Percentiles rank a stretch among this genome's conserved stretches.
Evolutionary conservation across 1,284 basidiomycete species (phyloP).

Genomic region (Earliella scabrosa): DNA sequence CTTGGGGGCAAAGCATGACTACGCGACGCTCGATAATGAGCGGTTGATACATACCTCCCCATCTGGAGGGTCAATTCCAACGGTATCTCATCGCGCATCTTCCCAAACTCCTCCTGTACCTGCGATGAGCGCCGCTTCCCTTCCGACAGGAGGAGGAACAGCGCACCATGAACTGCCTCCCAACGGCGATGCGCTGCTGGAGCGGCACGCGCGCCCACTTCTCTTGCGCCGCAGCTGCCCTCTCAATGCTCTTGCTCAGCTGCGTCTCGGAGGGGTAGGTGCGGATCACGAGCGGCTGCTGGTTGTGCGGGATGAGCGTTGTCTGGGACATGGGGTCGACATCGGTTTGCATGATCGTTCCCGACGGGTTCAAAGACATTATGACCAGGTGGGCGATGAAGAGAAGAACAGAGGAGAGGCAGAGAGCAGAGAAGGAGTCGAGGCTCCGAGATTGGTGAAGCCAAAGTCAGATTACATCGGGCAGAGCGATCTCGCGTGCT

Average conservation of each 20-base stretch:
- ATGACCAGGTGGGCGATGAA: neutral
- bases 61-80: conserved; percentile 81
- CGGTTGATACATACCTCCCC: conserved; percentile 68
- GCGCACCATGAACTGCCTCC: conserved; percentile 77
- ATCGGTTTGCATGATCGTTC: conserved; percentile 10
- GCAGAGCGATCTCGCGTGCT: neutral
- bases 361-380: conserved; percentile 12
- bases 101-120: conserved; percentile 74
- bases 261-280: conserved; percentile 59
- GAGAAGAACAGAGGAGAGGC: neutral
- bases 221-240: conserved; percentile 71
- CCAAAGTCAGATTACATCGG: neutral
- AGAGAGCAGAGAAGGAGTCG: neutral
- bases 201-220: conserved; percentile 74
- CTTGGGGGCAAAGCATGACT: conserved; percentile 32
- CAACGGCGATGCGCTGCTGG: conserved; percentile 74
- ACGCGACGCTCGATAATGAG: no score
- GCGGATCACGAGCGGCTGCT: conserved; percentile 60
- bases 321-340: conserved; percentile 48
- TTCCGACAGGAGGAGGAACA: neutral
- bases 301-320: conserved; percentile 72
- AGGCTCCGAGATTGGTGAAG: neutral
- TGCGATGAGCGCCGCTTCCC: neutral
- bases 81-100: conserved; percentile 70
- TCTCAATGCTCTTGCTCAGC: conserved; percentile 62